Percentiles rank a stretch among this genome's conserved stretches.
Conservation (phyloP, 2,329 filamentous ascomycete species). For the Colletotrichum sansevieriae region DNA sequence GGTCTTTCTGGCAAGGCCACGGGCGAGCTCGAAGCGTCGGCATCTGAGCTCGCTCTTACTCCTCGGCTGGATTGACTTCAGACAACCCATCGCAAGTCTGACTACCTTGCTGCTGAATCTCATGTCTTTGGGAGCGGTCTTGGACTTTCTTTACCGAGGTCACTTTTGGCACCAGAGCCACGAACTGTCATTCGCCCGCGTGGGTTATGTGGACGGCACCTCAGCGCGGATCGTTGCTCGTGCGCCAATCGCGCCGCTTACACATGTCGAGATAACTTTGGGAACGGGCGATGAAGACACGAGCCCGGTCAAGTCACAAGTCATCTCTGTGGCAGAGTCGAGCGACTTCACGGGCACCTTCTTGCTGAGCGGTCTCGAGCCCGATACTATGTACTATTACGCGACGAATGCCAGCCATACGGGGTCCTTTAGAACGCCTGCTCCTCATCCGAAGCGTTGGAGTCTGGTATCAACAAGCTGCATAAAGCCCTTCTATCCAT, state of each 20-base stretch:
- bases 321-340: slow-evolving; percentile 64
- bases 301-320: slow-evolving; percentile 38
- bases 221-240: slow-evolving; percentile 72
- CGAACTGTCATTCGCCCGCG: slow-evolving; percentile 70
- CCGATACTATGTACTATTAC: slow-evolving; percentile 73
- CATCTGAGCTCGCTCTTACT: slow-evolving; percentile 6
- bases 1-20: background rate
- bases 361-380: slow-evolving; percentile 62
- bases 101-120: background rate
- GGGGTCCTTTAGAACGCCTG: slow-evolving; percentile 72
- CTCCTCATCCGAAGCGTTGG: slow-evolving; percentile 58
- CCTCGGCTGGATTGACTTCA: slow-evolving; percentile 14
- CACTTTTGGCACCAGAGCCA: slow-evolving; percentile 67
- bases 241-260: slow-evolving; percentile 62
- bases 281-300: slow-evolving; percentile 47
- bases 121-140: slow-evolving; percentile 21
- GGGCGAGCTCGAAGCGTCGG: background rate
- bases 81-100: slow-evolving; percentile 1
- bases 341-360: slow-evolving; percentile 73
- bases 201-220: slow-evolving; percentile 73
- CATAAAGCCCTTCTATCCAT: slow-evolving; percentile 77
- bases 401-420: slow-evolving; percentile 70
- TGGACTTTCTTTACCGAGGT: slow-evolving; percentile 70
- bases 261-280: slow-evolving; percentile 48
- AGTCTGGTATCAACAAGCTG: slow-evolving; percentile 74